Evolutionary conservation across 2,329 filamentous ascomycete genomes (phyloP).

Genomic region (Aspergillus sp.): DNA sequence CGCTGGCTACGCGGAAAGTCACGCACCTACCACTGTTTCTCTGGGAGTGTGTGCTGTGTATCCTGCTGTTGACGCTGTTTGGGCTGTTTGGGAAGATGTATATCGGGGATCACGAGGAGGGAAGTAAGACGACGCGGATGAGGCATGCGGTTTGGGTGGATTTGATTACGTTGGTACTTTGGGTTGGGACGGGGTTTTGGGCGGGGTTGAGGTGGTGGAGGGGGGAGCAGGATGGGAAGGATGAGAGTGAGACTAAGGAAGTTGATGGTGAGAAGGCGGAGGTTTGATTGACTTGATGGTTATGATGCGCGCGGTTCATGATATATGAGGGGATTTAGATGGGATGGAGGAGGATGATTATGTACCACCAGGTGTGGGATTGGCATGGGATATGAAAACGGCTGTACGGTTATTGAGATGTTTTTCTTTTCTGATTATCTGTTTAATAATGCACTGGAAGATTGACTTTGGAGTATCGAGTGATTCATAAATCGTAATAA

Average conservation of each 20-base stretch:
- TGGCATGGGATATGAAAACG: too few species aligned
- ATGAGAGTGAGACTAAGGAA: conserved; percentile 6
- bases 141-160: conserved; percentile 71
- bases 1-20: conserved; percentile 22
- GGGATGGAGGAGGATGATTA: too few species aligned
- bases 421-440: too few species aligned
- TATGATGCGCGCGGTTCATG: too few species aligned
- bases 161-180: conserved; percentile 68
- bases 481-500: too few species aligned
- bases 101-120: conserved; percentile 45
- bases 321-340: too few species aligned
- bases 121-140: conserved; percentile 67
- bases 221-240: conserved; percentile 14
- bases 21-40: conserved; percentile 46
- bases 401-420: too few species aligned
- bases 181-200: conserved; percentile 58
- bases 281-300: background rate
- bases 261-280: conserved; percentile 3
- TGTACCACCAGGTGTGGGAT: too few species aligned
- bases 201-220: conserved; percentile 32
- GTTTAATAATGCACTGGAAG: too few species aligned
- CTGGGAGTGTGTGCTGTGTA: conserved; percentile 68
- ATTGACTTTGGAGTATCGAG: too few species aligned
- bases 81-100: conserved; percentile 80
- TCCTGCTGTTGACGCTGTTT: conserved; percentile 78